A percentile compares a stretch with the other conserved stretches of the same genome.
Evolutionary conservation across 1,284 basidiomycete species (phyloP).

Genomic region (Ganoderma lucidum): DNA sequence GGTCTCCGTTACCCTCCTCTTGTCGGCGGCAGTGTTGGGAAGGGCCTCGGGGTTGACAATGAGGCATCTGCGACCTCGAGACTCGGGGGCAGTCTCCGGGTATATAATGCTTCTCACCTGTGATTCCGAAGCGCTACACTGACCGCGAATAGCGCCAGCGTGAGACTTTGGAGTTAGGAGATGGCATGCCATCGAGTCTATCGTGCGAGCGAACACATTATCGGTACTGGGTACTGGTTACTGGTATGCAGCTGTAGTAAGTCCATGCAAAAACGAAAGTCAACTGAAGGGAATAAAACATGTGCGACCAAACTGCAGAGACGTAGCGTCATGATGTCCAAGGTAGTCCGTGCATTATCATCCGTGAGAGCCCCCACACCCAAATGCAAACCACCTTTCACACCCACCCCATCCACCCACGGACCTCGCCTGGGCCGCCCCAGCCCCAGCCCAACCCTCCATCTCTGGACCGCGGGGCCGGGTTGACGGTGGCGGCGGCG

Average conservation of each 20-base stretch:
- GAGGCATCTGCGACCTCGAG: neutral
- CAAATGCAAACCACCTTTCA: conserved; percentile 7
- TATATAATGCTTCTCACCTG: neutral
- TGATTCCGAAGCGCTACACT: neutral
- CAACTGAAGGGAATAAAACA: conserved; percentile 18
- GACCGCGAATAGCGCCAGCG: conserved; percentile 1
- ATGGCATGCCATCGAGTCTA: conserved; percentile 7
- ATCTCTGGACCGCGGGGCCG: neutral
- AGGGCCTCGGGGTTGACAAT: neutral
- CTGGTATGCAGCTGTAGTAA: conserved; percentile 18
- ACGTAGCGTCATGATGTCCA: conserved; percentile 33
- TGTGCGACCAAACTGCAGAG: conserved; percentile 29
- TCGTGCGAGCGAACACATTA: conserved; percentile 24
- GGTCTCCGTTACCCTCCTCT: neutral
- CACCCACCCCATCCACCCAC: neutral
- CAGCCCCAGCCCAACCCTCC: conserved; percentile 3
- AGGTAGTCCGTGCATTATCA: conserved; percentile 25
- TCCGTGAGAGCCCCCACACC: conserved; percentile 27
- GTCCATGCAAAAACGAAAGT: conserved; percentile 28
- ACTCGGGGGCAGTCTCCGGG: neutral
- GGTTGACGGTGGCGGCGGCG: neutral
- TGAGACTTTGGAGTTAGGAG: neutral
- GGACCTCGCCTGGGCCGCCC: conserved; percentile 1
- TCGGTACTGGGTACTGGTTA: conserved; percentile 11
- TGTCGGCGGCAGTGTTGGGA: neutral